Evolutionary conservation across 345 rosid species (phyloP), one percentile per base, ranked within the genome.

Genomic region (Moricandia moricandioides): DNA sequence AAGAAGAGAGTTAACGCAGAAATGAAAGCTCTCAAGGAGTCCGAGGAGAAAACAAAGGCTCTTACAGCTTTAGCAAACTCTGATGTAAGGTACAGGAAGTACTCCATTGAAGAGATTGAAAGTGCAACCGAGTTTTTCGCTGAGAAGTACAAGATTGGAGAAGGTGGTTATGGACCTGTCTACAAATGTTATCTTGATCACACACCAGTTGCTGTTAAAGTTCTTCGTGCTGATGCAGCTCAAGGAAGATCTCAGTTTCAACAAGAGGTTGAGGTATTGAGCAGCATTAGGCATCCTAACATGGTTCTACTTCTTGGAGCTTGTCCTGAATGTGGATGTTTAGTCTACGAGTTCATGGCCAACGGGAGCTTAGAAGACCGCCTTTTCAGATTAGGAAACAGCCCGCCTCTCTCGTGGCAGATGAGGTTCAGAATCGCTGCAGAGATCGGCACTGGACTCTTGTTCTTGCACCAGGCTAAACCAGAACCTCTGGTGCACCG

Each of bases 121-220:
- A 69, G 80, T 2, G 96, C 97, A 21, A 95, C 99, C 0, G 87
- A 95, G 3, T 87, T 8, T 78, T 95, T 95, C 7, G 57, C 87
- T 3, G 82, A 82, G 13, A 61, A 82, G 7, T 85, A 82, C 67
- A 92, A 90, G 80, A 90, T 95, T 17, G 99, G 99, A 24, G 99
- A 92, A 85, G 99, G 99, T 13, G 99, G 99, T 11, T 95, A 95
- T 75, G 99, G 97, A 5, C 99, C 97, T 1, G 97, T 95, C 8
- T 95, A 86, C 78, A 89, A 83, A 72, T 83, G 93, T 13, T 61
- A 77, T 71, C 83, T 95, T 14, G 55, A 49, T 49, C 55, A 49
- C 21, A 49, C 55, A 6, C 55, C 55, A 6, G 55, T 49, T 8
- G 55, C 55, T 49, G 55, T 49, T 14, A 49, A 49, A 14, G 55